Conservation (phyloP, 345 rosid genomes). For the Syzygium grande region DNA sequence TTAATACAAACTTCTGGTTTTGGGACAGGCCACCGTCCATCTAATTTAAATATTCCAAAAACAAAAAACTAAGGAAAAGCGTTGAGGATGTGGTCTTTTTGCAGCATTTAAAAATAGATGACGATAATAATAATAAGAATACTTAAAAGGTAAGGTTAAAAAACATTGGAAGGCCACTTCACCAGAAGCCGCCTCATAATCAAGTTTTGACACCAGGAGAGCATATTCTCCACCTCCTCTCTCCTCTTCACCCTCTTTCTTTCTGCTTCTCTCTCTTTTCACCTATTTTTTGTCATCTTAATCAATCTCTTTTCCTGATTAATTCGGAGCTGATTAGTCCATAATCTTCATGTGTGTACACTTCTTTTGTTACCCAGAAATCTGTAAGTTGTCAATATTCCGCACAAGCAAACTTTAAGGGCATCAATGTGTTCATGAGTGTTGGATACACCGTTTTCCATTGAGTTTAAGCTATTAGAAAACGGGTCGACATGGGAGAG, state of each 20-base stretch:
- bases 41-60: background rate
- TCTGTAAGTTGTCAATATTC: background rate
- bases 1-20: background rate
- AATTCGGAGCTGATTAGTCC: background rate
- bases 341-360: background rate
- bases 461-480: background rate
- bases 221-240: background rate
- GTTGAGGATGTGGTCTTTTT: background rate
- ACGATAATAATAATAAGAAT: background rate
- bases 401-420: background rate
- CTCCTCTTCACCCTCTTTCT: background rate
- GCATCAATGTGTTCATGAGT: background rate
- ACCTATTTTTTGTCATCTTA: background rate
- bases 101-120: background rate
- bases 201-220: background rate
- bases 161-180: background rate
- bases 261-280: background rate
- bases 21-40: slow-evolving; percentile 8
- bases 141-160: background rate
- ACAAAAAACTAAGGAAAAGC: background rate
- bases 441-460: background rate
- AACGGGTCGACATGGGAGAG: background rate
- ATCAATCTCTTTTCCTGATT: background rate
- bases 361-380: background rate
- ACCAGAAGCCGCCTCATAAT: background rate